These are phyloP conservation scores for Claviceps maximensis DNA, from an alignment of 2,329 filamentous ascomycete genomes.

Conservation along the genomic window DNA sequence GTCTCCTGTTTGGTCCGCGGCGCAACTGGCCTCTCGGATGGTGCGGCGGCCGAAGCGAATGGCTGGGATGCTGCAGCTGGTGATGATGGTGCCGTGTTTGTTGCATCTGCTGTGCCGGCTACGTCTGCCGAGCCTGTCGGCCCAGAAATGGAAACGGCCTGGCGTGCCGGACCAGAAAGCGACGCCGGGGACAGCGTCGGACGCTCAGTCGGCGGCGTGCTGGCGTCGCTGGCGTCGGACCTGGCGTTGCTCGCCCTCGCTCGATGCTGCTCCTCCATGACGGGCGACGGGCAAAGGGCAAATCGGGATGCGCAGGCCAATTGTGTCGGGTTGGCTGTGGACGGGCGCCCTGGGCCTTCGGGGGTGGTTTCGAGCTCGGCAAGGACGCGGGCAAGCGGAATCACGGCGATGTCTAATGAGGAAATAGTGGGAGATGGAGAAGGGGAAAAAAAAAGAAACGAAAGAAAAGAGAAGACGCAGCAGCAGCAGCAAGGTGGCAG, in stretches of 20 bases:
- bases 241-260: too few species aligned
- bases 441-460: neutral
- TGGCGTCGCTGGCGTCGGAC: too few species aligned
- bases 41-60: neutral
- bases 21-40: conserved; percentile 1
- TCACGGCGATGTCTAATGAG: neutral
- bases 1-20: conserved; percentile 2
- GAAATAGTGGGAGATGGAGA: neutral
- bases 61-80: neutral
- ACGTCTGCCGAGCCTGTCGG: too few species aligned
- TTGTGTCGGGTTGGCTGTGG: neutral
- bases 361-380: neutral
- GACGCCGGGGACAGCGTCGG: conserved; percentile 3
- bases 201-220: conserved; percentile 1
- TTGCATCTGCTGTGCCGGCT: neutral
- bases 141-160: too few species aligned
- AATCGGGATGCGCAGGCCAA: neutral
- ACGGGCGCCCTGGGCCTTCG: neutral
- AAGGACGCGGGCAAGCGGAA: neutral
- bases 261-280: conserved; percentile 6
- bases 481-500: neutral
- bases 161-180: neutral
- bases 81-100: neutral
- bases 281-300: neutral
- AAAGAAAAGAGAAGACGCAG: neutral